Percentiles rank a stretch among this genome's conserved stretches.
These are phyloP conservation scores for Omphalotus olearius DNA, from an alignment of 1,284 basidiomycete genomes.

Conservation along the genomic window DNA sequence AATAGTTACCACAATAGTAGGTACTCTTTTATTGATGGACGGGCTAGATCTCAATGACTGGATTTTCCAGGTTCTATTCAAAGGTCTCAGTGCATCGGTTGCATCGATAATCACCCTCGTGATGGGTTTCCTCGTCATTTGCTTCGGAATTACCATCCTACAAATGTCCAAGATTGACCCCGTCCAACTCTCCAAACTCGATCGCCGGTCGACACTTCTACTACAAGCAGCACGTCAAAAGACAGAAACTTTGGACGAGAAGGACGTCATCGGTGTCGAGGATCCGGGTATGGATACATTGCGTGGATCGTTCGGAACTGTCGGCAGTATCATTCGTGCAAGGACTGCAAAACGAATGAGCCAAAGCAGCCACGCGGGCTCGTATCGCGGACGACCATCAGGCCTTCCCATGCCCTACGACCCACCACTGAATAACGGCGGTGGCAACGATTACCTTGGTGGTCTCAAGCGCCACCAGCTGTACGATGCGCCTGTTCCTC, in stretches of 20 bases:
- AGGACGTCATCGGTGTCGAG: conserved; percentile 49
- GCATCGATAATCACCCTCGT: conserved; percentile 86
- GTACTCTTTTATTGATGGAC: conserved; percentile 11
- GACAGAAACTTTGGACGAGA: conserved; percentile 63
- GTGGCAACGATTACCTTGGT: conserved; percentile 18
- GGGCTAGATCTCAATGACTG: neutral
- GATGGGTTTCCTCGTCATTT: conserved; percentile 86
- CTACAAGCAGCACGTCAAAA: conserved; percentile 70
- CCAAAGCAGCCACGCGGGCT: conserved; percentile 39
- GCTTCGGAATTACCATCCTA: conserved; percentile 87
- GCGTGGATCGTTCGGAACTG: conserved; percentile 83
- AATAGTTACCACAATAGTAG: conserved; percentile 79
- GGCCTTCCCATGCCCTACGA: conserved; percentile 36
- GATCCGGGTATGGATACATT: conserved; percentile 88
- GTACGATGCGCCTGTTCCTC: conserved; percentile 70
- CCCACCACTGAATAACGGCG: conserved; percentile 19
- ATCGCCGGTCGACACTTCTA: conserved; percentile 81
- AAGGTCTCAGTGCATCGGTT: conserved; percentile 81
- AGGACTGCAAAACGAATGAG: conserved; percentile 62
- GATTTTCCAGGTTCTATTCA: conserved; percentile 73
- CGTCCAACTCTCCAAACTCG: conserved; percentile 66
- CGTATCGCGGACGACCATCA: conserved; percentile 29
- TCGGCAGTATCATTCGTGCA: conserved; percentile 88
- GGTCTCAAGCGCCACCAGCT: conserved; percentile 73
- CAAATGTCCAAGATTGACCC: conserved; percentile 96